These are phyloP conservation scores for Waitea zeae DNA, from an alignment of 1,284 basidiomycete genomes.

Conservation along the genomic window DNA sequence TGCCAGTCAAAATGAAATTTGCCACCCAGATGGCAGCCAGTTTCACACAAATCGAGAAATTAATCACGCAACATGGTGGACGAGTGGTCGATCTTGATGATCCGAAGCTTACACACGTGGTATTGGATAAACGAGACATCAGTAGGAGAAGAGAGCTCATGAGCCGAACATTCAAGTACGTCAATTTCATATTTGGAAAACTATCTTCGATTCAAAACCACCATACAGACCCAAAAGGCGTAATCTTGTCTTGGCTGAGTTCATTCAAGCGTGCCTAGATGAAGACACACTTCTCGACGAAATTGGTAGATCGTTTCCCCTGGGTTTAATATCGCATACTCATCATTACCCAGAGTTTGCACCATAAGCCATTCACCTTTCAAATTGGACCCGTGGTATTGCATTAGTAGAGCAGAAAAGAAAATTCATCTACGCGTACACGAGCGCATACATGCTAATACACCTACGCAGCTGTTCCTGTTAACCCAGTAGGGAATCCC, in stretches of 20 bases:
- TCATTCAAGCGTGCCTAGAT: slow-evolving; percentile 59
- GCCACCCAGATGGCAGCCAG: slow-evolving; percentile 34
- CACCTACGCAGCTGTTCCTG: too few relatives aligned
- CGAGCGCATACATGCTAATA: too few relatives aligned
- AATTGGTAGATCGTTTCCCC: slow-evolving; percentile 31
- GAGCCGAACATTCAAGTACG: slow-evolving; percentile 52
- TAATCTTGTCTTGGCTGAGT: slow-evolving; percentile 62
- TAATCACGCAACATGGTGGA: slow-evolving; percentile 57
- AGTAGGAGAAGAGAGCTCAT: slow-evolving; percentile 55
- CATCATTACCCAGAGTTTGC: slow-evolving; percentile 2
- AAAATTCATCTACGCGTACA: too few relatives aligned
- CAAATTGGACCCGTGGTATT: too few relatives aligned
- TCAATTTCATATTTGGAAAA: slow-evolving; percentile 3
- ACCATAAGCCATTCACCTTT: not conserved
- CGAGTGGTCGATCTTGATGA: slow-evolving; percentile 48
- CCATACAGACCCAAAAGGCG: slow-evolving; percentile 51
- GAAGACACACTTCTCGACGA: slow-evolving; percentile 71
- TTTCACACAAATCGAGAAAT: slow-evolving; percentile 29
- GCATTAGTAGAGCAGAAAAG: too few relatives aligned
- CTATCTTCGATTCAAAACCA: not conserved
- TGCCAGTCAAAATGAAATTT: slow-evolving; percentile 37
- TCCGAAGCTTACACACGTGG: slow-evolving; percentile 68
- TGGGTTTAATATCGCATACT: not conserved
- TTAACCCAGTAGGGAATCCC: slow-evolving; percentile 75
- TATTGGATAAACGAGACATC: slow-evolving; percentile 64